These are phyloP conservation scores for Aspergillus intermedius DNA, from an alignment of 2,329 filamentous ascomycete species.

Conservation along the genomic window DNA sequence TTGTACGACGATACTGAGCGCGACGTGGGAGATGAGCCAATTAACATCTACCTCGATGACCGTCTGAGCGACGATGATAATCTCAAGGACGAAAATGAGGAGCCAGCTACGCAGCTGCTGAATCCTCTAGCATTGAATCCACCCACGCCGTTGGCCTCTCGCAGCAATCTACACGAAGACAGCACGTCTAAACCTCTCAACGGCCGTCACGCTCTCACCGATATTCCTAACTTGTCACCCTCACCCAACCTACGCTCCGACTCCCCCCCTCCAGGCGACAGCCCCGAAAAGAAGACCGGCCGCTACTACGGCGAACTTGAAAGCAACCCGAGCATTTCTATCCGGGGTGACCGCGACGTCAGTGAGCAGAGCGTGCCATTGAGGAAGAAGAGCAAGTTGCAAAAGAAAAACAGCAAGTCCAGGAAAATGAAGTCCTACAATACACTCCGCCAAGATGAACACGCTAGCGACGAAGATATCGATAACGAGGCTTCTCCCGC, in stretches of 20 bases:
- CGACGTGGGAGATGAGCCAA: slow-evolving; percentile 31
- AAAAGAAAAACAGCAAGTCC: slow-evolving; percentile 24
- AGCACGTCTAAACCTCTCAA: slow-evolving; percentile 13
- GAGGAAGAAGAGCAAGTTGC: slow-evolving; percentile 25
- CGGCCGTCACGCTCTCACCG: slow-evolving; percentile 26
- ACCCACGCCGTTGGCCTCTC: slow-evolving; percentile 34
- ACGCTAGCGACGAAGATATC: slow-evolving; percentile 20
- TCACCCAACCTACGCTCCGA: slow-evolving; percentile 12
- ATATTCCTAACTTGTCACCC: slow-evolving; percentile 30
- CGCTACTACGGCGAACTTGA: slow-evolving; percentile 37
- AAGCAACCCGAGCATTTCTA: slow-evolving; percentile 14
- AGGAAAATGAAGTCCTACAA: slow-evolving; percentile 28
- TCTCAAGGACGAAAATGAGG: slow-evolving; percentile 16
- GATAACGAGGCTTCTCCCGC: neutral
- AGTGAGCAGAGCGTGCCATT: slow-evolving; percentile 14
- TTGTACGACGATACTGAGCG: slow-evolving; percentile 22
- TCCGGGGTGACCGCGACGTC: slow-evolving; percentile 13
- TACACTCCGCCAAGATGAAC: slow-evolving; percentile 26
- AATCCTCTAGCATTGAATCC: slow-evolving; percentile 44
- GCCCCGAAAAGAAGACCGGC: slow-evolving; percentile 22
- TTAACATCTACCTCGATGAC: slow-evolving; percentile 29
- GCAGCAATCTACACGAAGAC: slow-evolving; percentile 16
- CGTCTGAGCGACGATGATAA: slow-evolving; percentile 10
- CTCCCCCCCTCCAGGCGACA: slow-evolving; percentile 21
- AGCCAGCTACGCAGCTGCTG: slow-evolving; percentile 14